Conservation (phyloP, 1,284 basidiomycete genomes). For the Irpex sp. region DNA sequence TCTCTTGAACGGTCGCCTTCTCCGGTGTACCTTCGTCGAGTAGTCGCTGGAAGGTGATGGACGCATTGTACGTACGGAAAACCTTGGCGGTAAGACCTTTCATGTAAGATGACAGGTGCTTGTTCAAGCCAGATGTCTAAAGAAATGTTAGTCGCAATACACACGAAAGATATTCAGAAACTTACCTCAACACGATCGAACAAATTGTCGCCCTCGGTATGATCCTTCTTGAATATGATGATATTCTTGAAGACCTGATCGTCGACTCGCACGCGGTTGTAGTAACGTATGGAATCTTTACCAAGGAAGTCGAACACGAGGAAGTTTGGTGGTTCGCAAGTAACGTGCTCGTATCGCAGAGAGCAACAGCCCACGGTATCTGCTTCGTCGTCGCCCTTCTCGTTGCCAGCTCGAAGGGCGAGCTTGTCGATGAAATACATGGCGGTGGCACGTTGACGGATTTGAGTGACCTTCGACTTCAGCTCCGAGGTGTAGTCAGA, state of each 20-base stretch:
- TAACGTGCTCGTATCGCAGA: slow-evolving; percentile 91
- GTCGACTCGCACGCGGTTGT: slow-evolving; percentile 85
- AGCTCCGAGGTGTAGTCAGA: slow-evolving; percentile 83
- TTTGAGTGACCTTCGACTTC: slow-evolving; percentile 87
- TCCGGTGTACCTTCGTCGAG: slow-evolving; percentile 74
- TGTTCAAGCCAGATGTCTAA: slow-evolving; percentile 84
- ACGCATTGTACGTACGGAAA: slow-evolving; percentile 98
- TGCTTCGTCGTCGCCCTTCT: slow-evolving; percentile 97
- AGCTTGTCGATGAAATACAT: slow-evolving; percentile 97
- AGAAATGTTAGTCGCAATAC: background rate
- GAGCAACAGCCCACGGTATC: slow-evolving; percentile 98
- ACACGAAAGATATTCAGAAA: background rate
- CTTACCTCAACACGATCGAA: slow-evolving; percentile 92
- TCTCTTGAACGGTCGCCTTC: slow-evolving; percentile 81
- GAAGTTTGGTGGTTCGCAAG: slow-evolving; percentile 79
- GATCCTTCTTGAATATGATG: slow-evolving; percentile 72
- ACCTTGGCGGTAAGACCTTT: slow-evolving; percentile 96
- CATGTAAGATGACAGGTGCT: slow-evolving; percentile 90
- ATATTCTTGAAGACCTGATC: slow-evolving; percentile 56
- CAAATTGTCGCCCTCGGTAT: slow-evolving; percentile 83
- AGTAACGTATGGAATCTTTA: slow-evolving; percentile 97
- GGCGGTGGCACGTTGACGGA: slow-evolving; percentile 90
- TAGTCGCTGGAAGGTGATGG: slow-evolving; percentile 88
- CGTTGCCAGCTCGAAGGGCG: slow-evolving; percentile 95
- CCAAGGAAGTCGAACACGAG: slow-evolving; percentile 95